Evolutionary conservation across 495 filamentous ascomycete genomes (phyloP), one percentile per base, ranked within the genome.

Genomic region (Cetradonia linearis): DNA sequence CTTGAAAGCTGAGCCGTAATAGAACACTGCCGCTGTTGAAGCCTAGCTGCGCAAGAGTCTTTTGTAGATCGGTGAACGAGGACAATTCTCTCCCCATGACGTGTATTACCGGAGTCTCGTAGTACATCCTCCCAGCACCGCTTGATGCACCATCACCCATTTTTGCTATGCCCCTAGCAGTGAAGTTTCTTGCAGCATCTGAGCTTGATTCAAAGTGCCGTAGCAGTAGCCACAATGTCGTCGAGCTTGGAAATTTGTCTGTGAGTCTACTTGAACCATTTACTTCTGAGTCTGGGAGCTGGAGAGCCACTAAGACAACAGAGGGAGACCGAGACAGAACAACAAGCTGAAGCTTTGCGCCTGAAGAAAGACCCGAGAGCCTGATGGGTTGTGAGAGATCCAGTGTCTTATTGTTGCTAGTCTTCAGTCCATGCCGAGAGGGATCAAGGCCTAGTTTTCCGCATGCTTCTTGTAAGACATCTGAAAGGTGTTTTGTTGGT

Each of bases 281-380:
- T 6, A 79, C 79, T 68, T 88, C 87, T 5, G 79, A 78, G 28
- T 83, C 77, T 30, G 86, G 86, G 14, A 95, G 75, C 67, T 95
- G 88, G 23, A 98, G 77, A 6, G 88, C 90, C 27, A 97, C 85
- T 27, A 85, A 87, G 56, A 98, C 84, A 34, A 87, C 84, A 13
- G 89, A 84, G 2, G 91, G 86, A 0, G 89, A 90, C 52, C 83
- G 85, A 33, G 89, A 92, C 56, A 83, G 79, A 62, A 86, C 82
- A n/a, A 95, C 85, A 50, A 97, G 86, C 65, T 98, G 91, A 25
- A 98, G 80, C 65, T 94, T 95, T 30, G 93, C 91, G 33, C 93
- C 93, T 18, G 89, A 81, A 7, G 77, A 77, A 13, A 98, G 83
- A 57, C 91, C 91, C 1, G 91, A 88, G 36, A 92, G 85, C n/a